These are phyloP conservation scores for Candida tibetensis DNA, from an alignment of 805 yeast species.

Conservation along the genomic window DNA sequence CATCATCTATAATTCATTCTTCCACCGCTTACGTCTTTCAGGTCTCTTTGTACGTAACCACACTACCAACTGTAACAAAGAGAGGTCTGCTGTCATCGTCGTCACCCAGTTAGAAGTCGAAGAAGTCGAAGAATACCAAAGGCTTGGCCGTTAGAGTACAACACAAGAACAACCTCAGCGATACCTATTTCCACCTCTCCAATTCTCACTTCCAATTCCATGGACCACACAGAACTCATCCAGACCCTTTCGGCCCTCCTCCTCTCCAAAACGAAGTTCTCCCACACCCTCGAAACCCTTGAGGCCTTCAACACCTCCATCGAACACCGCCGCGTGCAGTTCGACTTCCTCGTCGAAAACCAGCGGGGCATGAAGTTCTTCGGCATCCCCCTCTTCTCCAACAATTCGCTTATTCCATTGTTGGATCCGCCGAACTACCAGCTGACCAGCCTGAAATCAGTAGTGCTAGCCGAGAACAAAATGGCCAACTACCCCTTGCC, in stretches of 20 bases:
- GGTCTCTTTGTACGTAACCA: no score
- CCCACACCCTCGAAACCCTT: slow-evolving; percentile 8
- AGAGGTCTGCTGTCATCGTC: no score
- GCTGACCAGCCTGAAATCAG: slow-evolving; percentile 38
- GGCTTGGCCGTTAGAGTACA: no score
- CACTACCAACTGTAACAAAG: no score
- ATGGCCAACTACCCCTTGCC: slow-evolving; percentile 47
- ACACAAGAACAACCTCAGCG: no score
- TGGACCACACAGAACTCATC: no score
- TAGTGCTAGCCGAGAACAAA: slow-evolving; percentile 22
- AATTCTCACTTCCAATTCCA: no score
- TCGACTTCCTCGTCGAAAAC: slow-evolving; percentile 50
- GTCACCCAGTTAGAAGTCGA: no score
- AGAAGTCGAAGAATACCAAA: no score
- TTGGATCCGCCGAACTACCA: slow-evolving; percentile 53
- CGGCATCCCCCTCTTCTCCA: slow-evolving; percentile 50
- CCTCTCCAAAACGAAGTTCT: slow-evolving; percentile 7
- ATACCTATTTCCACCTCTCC: no score
- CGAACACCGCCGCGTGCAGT: slow-evolving; percentile 8
- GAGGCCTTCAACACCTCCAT: slow-evolving; percentile 9
- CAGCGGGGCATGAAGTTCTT: slow-evolving; percentile 53
- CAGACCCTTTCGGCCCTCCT: slow-evolving; percentile 5
- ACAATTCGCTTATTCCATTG: slow-evolving; percentile 44
- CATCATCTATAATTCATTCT: no score
- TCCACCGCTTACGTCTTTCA: no score